Evolutionary conservation across 257 asterid species (phyloP).

Genomic region (Fraxinus excelsior): DNA sequence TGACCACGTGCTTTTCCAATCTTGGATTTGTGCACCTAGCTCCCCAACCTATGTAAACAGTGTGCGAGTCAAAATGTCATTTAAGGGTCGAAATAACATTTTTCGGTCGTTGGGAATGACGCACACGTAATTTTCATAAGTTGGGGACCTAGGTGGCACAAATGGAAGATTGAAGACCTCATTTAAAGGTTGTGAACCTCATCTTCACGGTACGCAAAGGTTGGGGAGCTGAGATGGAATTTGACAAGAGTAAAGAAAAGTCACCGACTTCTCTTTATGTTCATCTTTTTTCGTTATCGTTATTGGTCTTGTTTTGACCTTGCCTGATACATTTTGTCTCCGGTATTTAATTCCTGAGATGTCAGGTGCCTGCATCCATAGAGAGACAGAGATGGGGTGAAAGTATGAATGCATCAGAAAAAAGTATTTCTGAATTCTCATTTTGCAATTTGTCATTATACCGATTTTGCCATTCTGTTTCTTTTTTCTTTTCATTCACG

Average conservation of each 20-base stretch:
- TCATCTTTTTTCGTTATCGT: no score
- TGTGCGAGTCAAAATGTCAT: no score
- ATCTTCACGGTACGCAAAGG: neutral
- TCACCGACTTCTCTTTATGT: neutral
- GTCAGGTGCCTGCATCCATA: conserved; percentile 23
- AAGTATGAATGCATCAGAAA: conserved; percentile 8
- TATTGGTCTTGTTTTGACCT: neutral
- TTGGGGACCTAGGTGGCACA: neutral
- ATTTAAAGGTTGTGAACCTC: neutral
- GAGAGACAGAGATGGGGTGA: neutral
- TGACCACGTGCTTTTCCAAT: no score
- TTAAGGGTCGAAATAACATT: no score
- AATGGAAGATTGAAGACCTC: no score
- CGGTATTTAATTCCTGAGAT: conserved; percentile 29
- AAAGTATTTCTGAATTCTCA: conserved; percentile 7
- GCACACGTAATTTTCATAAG: no score
- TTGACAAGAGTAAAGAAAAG: neutral
- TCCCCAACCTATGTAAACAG: no score
- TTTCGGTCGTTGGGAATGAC: no score
- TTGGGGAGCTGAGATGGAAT: neutral
- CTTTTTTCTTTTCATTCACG: conserved; percentile 2
- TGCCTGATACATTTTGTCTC: neutral
- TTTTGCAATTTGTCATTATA: neutral
- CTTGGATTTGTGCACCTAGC: no score
- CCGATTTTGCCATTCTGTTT: conserved; percentile 29